Conservation (phyloP, 371 early-diverging fungal genomes). For the Apophysomyces sp. region DNA sequence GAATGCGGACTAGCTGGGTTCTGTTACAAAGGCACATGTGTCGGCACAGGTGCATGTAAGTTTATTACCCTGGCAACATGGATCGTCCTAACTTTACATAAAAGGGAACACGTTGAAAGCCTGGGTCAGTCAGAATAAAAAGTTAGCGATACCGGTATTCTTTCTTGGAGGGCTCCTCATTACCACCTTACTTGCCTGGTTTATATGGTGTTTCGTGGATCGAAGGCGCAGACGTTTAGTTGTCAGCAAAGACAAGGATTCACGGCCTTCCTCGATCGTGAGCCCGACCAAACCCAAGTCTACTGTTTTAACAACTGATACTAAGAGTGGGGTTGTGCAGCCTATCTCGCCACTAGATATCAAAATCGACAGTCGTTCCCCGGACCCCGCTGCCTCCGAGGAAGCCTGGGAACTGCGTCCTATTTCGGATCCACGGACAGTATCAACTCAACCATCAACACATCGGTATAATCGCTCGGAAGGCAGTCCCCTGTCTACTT, state of each 20-base stretch:
- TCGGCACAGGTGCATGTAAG: conserved; percentile 48
- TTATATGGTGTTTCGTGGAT: conserved; percentile 25
- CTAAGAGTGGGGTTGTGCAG: neutral
- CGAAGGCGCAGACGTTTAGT: conserved; percentile 16
- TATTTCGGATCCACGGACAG: neutral
- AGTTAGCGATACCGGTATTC: conserved; percentile 58
- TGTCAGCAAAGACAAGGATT: conserved; percentile 36
- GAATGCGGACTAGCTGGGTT: conserved; percentile 78
- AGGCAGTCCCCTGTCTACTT: conserved; percentile 1
- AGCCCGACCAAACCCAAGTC: neutral
- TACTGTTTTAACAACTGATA: neutral
- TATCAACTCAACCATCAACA: neutral
- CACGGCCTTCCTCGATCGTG: conserved; percentile 29
- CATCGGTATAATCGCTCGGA: conserved; percentile 10
- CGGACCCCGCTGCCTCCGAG: neutral
- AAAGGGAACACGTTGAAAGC: conserved; percentile 40
- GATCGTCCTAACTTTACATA: no score
- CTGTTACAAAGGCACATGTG: conserved; percentile 56
- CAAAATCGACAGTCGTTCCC: neutral
- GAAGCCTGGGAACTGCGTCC: conserved; percentile 11
- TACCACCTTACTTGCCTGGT: conserved; percentile 29
- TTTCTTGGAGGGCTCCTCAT: conserved; percentile 49
- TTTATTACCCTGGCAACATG: conserved; percentile 12
- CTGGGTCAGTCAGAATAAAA: conserved; percentile 53
- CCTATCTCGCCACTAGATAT: neutral